Evolutionary conservation across 164 flowering plant genomes (phyloP), one percentile per base, ranked within the genome.

Genomic region (Euptelea pleiosperma): DNA sequence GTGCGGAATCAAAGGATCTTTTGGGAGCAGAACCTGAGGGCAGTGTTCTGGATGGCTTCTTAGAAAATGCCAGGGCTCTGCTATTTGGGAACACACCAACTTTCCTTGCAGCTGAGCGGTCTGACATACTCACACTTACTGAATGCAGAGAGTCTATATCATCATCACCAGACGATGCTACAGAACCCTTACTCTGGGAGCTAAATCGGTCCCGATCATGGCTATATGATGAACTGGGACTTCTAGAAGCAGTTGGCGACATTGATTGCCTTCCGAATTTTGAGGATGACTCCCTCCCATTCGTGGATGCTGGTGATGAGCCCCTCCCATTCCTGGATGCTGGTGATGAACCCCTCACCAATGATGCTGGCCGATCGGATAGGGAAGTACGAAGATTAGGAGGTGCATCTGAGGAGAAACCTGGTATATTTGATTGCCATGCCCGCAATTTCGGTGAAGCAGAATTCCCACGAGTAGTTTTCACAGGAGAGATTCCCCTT

Each of bases 371-470:
- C 8, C 97, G 78, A 76, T 94, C 97, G 37, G 86, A 80, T 53
- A 85, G 56, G 57, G 99, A 94, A 28, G 99, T 94, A 15, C 99
- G 89, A 45, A 94, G 95, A 70, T 94, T 94, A 11, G 99, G 97
- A 40, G 99, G 99, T 26, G 82, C 85, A 16, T 91, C 97, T 30
- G 79, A 70, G 24, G 96, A 83, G 79, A 94, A 94, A 24, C 94
- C 96, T 3, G 99, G 98, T 22, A 91, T 80, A 58, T 74, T 84
- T 41, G 98, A 64, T 57, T 84, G 95, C 96, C 99, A 94, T 28
- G 85, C 85, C 55, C 66, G 77, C 43, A 86, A 61, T 79, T 89
- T 91, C 41, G 98, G 96, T 58, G 99, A 91, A 35, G 89, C 70
- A 15, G 99, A 94, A 62, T 77, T 86, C 9, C 90, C 99, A 24